Evolutionary conservation across 306 rosid species (phyloP).

Genomic region (Abrus precatorius): DNA sequence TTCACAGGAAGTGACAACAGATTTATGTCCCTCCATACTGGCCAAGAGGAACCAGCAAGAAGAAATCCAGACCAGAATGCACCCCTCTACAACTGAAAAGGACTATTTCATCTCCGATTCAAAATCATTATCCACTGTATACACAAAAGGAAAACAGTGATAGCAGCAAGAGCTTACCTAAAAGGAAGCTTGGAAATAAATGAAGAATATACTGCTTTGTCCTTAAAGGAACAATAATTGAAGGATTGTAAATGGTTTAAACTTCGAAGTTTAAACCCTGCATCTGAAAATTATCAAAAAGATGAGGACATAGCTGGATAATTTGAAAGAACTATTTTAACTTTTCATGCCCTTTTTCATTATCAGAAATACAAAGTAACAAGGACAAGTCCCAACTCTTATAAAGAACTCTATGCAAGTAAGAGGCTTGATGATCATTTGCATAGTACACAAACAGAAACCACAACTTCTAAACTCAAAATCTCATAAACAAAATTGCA

Average conservation of each 20-base stretch:
- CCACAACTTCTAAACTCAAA: constrained; percentile 24
- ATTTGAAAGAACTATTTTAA: neutral
- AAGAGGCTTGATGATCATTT: constrained; percentile 5
- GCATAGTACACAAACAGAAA: constrained; percentile 10
- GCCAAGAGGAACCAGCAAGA: constrained; percentile 8
- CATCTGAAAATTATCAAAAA: neutral
- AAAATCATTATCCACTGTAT: neutral
- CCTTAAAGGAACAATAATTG: neutral
- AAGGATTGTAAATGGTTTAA: neutral
- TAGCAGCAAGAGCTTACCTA: neutral
- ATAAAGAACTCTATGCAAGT: neutral
- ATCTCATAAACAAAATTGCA: constrained; percentile 17
- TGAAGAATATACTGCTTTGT: neutral
- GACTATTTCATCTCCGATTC: neutral
- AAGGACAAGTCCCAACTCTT: neutral
- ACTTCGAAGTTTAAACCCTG: constrained; percentile 10
- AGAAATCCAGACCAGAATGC: constrained; percentile 9
- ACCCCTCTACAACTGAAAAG: constrained; percentile 34
- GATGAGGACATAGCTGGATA: constrained; percentile 1
- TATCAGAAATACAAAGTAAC: constrained; percentile 11
- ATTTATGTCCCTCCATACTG: constrained; percentile 59
- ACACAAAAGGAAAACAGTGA: neutral
- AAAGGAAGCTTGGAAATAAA: neutral
- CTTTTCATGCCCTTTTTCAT: neutral
- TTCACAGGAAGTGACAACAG: constrained; percentile 51